Base-by-base conservation (phyloP, 2,329 filamentous ascomycete genomes). In the Karstenula rhodostoma region DNA sequence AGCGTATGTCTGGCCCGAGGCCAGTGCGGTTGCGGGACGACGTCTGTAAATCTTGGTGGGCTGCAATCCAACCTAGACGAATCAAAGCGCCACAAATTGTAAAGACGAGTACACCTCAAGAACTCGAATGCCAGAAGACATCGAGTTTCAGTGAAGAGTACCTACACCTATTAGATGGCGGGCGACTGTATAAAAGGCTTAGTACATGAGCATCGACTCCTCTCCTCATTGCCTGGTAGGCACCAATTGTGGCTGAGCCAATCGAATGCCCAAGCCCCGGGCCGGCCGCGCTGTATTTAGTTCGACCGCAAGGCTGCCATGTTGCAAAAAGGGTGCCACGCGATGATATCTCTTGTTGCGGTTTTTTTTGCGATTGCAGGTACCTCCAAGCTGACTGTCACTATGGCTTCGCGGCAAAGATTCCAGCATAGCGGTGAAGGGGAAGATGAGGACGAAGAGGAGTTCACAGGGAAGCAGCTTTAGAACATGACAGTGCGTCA, bases 171-270 rank as follows among this genome's bases (percentile, higher is more conserved):
- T n/a, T 13, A 29, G n/a, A 29, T 37, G 22, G n/a, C 15, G 12
- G 22, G 17, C n/a, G 22, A 33, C n/a, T 0, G 32, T 43, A 35
- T 46, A 13, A 29, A 40, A n/a, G 17, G n/a, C 37, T n/a, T 4
- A 9, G 51, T 55, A 37, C 52, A 37, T 35, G 19, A 17, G 29
- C 29, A 27, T 5, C 35, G 22, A 42, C 25, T 32, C 7, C 4
- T 32, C 29, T 42, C 50, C 47, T 12, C 3, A 8, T 40, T 40
- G 44, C 33, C 48, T 51, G 50, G 23, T 53, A 46, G 29, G 40
- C 52, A 55, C 25, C 40, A 23, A 37, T 27, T 19, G 52, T 46
- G 52, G 40, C 52, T 55, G 4, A 46, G 52, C 52, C 42, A 55
- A 47, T 54, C 23, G 32, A 15, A 55, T 42, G 29, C 40, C 2